Conservation (phyloP, 2,329 filamentous ascomycete species). For the Diaporthe caulivora region DNA sequence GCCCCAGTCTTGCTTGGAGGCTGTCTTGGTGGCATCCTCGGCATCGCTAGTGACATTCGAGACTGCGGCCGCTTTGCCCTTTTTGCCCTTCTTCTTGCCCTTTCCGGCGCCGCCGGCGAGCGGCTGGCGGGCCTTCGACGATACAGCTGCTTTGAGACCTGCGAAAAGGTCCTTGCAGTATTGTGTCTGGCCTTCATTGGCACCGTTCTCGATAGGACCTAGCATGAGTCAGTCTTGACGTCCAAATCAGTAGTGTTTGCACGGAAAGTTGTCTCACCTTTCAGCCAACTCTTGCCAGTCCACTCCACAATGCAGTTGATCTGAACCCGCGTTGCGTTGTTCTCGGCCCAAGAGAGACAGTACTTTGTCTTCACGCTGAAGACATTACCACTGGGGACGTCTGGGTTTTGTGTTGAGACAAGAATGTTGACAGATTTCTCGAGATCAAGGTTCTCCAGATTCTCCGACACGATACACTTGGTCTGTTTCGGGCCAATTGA, state of each 20-base stretch:
- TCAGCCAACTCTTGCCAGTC: constrained; percentile 98
- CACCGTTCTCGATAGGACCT: constrained; percentile 97
- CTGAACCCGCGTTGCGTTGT: constrained; percentile 85
- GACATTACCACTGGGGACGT: constrained; percentile 93
- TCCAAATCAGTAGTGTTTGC: constrained; percentile 24
- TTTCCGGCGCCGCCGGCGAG: constrained; percentile 63
- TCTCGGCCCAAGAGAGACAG: constrained; percentile 91
- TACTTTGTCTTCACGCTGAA: constrained; percentile 95
- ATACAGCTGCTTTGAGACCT: constrained; percentile 79
- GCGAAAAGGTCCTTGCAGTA: constrained; percentile 87
- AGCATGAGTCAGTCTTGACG: neutral
- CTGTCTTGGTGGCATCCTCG: constrained; percentile 56
- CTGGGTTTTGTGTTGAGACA: constrained; percentile 88
- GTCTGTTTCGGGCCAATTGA: constrained; percentile 94
- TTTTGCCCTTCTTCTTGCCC: constrained; percentile 73
- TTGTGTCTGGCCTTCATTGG: constrained; percentile 86
- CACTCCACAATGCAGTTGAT: constrained; percentile 95
- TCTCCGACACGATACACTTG: constrained; percentile 90
- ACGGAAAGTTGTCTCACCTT: constrained; percentile 71
- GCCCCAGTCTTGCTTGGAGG: constrained; percentile 74
- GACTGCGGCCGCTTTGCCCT: constrained; percentile 60
- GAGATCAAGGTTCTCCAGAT: constrained; percentile 84
- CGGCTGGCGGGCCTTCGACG: constrained; percentile 68
- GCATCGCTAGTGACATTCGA: constrained; percentile 56
- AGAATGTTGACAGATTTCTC: constrained; percentile 89